Base-by-base conservation (phyloP, 768 basidiomycete genomes). In the Tulasnella sp. region DNA sequence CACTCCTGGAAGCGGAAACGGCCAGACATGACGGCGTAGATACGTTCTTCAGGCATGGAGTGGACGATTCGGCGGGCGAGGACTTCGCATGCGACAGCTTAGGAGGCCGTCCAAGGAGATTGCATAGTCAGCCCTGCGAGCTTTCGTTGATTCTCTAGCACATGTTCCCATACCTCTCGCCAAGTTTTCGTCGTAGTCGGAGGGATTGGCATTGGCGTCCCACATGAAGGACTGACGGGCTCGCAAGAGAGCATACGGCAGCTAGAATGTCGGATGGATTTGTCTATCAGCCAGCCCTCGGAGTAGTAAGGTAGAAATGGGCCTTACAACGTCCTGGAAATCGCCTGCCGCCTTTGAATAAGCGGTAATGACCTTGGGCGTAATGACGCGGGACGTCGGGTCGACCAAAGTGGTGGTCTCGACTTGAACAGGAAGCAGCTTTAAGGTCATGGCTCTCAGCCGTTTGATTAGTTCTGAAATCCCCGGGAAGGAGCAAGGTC, bases 311-410 rank as follows among this genome's bases (percentile, higher is more conserved):
- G 8, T 39, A 22, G 40, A 14, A 12, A 36, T 38, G 17, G 8
- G 19, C n/a, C 90, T 79, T 80, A 96, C 93, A 34, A 93, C 92
- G 81, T 95, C 93, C 22, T 85, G 82, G 81, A 96, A 96, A 83
- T 97, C 94, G 7, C 96, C 96, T 9, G 92, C 96, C 31, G 93
- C 91, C 71, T 87, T 88, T 36, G 85, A 87, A 80, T 91, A 98
- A 1, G 94, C 89, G 52, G 85, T 84, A 76, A 98, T 88, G 67
- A 97, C 85, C 42, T 80, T 80, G 1, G 91, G 91, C 0, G 94
- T 96, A 64, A 97, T 93, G 71, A 96, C 86, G 76, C 93, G 88
- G 82, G 91, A 93, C 0, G 92, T 95, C 0, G 94, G 89, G 40
- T 91, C 90, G 80, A 86, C 88, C 74, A 97, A 88, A 31, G 83